These are phyloP conservation scores for Vigna radiata DNA, from an alignment of 306 rosid species.

Conservation along the genomic window DNA sequence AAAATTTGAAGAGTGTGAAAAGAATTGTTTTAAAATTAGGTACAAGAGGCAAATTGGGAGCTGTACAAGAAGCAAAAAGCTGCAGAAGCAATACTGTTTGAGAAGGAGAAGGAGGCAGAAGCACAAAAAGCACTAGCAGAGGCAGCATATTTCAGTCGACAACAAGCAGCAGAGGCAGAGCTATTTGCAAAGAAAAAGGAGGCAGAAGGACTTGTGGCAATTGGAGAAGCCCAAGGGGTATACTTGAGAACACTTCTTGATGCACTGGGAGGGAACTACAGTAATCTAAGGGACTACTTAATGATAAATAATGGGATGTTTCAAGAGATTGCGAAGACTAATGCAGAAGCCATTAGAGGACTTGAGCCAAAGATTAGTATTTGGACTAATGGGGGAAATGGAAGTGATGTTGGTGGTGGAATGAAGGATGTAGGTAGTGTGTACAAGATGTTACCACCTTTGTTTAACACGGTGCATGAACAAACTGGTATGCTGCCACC, in stretches of 20 bases:
- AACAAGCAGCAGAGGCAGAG: conserved; percentile 48
- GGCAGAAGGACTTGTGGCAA: conserved; percentile 49
- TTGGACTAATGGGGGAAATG: conserved; percentile 38
- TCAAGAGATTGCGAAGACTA: conserved; percentile 49
- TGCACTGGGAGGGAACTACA: conserved; percentile 43
- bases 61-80: conserved; percentile 50
- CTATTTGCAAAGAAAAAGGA: conserved; percentile 44
- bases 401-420: background rate
- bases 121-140: conserved; percentile 44
- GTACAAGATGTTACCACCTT: conserved; percentile 51
- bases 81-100: conserved; percentile 43
- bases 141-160: conserved; percentile 44
- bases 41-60: conserved; percentile 55
- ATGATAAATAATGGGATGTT: conserved; percentile 46
- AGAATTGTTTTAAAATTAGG: background rate
- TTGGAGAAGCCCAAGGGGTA: conserved; percentile 43
- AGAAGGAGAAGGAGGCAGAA: conserved; percentile 48
- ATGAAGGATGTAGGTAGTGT: conserved; percentile 49
- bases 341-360: conserved; percentile 50
- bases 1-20: too few relatives aligned
- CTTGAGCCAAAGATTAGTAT: conserved; percentile 53
- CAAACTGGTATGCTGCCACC: conserved; percentile 59
- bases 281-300: conserved; percentile 43
- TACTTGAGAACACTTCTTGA: conserved; percentile 43
- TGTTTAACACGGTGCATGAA: conserved; percentile 48